These are phyloP conservation scores for Crithidia mellificae DNA, from an alignment of 208 protist species.

Conservation along the genomic window DNA sequence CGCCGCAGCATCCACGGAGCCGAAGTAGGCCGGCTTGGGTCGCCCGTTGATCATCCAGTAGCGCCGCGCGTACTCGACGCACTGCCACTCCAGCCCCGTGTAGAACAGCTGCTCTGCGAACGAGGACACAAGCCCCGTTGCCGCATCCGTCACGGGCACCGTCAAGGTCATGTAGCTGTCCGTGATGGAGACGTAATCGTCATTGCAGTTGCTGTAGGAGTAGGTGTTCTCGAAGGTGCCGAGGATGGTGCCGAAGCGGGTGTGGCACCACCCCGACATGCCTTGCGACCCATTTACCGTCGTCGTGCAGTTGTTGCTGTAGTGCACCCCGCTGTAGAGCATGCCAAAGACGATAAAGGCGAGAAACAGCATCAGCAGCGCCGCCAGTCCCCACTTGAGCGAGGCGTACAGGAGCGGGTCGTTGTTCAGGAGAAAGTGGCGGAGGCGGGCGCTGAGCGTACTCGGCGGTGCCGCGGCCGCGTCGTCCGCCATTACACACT, in stretches of 20 bases:
- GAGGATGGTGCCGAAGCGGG: constrained; percentile 68
- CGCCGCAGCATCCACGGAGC: constrained; percentile 53
- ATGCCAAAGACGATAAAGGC: constrained; percentile 27
- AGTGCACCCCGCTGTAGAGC: constrained; percentile 19
- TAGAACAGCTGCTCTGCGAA: too few species aligned
- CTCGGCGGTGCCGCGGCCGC: neutral
- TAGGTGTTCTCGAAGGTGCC: constrained; percentile 50
- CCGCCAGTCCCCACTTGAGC: constrained; percentile 28
- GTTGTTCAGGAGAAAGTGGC: constrained; percentile 23
- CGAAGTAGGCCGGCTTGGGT: constrained; percentile 59
- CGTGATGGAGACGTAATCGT: constrained; percentile 37
- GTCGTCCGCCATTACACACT: neutral
- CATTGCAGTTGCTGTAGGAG: constrained; percentile 76
- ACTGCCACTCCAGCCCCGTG: constrained; percentile 84
- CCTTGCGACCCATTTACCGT: constrained; percentile 30
- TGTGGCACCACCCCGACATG: too few species aligned
- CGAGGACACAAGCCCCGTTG: constrained; percentile 19
- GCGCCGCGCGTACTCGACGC: constrained; percentile 85
- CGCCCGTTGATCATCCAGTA: constrained; percentile 82
- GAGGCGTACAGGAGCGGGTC: constrained; percentile 30
- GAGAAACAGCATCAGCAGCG: constrained; percentile 24
- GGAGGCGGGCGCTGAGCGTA: neutral
- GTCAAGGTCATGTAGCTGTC: constrained; percentile 29
- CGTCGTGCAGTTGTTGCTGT: constrained; percentile 8
- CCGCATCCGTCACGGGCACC: constrained; percentile 1